A percentile compares a stretch with the other conserved stretches of the same genome.
Evolutionary conservation across 2,329 filamentous ascomycete species (phyloP).

Genomic region (Penicillium sumatraense): DNA sequence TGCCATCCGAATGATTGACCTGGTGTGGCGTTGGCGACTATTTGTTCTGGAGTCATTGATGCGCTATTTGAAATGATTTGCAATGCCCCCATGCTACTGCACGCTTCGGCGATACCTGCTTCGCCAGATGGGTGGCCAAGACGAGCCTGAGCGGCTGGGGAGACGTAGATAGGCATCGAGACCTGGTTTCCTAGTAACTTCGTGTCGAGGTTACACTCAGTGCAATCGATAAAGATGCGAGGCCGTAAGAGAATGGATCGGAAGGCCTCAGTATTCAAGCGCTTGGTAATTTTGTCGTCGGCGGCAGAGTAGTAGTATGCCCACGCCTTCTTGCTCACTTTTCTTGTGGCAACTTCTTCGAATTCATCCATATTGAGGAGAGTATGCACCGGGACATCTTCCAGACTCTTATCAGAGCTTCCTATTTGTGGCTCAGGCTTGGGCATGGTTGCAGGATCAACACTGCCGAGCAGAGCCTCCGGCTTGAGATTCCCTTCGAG

Average conservation of each 20-base stretch:
- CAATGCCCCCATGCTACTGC: constrained; percentile 71
- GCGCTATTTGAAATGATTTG: constrained; percentile 89
- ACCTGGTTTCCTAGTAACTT: constrained; percentile 72
- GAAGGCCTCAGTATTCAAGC: constrained; percentile 16
- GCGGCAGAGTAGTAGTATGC: constrained; percentile 89
- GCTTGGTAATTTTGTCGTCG: constrained; percentile 69
- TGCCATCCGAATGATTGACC: constrained; percentile 90
- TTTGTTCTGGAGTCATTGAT: constrained; percentile 85
- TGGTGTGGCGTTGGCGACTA: constrained; percentile 65
- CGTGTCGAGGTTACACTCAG: constrained; percentile 72
- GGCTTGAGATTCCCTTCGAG: constrained; percentile 79
- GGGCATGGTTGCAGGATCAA: constrained; percentile 70
- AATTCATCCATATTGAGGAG: constrained; percentile 88
- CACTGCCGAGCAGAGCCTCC: constrained; percentile 69
- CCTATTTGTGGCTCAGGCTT: constrained; percentile 42
- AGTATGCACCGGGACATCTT: constrained; percentile 44
- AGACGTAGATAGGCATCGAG: constrained; percentile 76
- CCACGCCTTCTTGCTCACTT: constrained; percentile 81
- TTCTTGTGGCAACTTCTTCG: constrained; percentile 74
- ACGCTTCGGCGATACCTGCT: constrained; percentile 77
- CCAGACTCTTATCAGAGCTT: constrained; percentile 45
- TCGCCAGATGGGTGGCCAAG: constrained; percentile 83
- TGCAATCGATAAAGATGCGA: constrained; percentile 83
- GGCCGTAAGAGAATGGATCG: constrained; percentile 77
- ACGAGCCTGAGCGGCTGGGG: constrained; percentile 85